These are phyloP conservation scores for Cupressus sempervirens DNA, from an alignment of 75 land plant genomes.

Conservation along the genomic window DNA sequence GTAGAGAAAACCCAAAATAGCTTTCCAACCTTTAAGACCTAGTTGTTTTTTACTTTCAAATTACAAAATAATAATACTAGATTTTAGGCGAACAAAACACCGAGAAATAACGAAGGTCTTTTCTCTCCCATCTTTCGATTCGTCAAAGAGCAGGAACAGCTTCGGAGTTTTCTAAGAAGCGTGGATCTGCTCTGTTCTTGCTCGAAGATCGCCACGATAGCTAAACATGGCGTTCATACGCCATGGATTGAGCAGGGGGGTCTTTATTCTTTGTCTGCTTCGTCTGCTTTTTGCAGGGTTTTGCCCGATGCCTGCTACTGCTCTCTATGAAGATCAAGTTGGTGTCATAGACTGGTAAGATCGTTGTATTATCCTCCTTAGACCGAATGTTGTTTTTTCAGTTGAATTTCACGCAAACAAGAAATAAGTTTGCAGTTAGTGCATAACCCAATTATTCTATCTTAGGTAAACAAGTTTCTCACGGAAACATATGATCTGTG, in stretches of 20 bases:
- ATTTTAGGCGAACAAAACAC: background rate
- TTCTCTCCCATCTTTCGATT: background rate
- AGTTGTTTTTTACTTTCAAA: background rate
- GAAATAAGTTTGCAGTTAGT: background rate
- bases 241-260: background rate
- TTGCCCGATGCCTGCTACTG: background rate
- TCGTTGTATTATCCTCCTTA: background rate
- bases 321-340: slow-evolving; percentile 8
- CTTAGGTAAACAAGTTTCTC: too few relatives aligned
- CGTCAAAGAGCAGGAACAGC: background rate
- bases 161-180: background rate
- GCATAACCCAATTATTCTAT: background rate
- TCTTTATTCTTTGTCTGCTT: background rate
- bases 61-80: background rate
- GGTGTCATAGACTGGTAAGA: slow-evolving; percentile 10
- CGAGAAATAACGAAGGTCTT: background rate
- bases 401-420: background rate
- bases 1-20: background rate
- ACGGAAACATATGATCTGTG: background rate
- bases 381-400: background rate
- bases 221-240: background rate
- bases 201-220: background rate
- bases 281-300: background rate
- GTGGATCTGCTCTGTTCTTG: background rate
- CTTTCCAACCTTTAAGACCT: background rate